A percentile compares a stretch with the other conserved stretches of the same genome.
Conservation (phyloP, 2,329 filamentous ascomycete genomes). For the Pseudocercospora cruenta region DNA sequence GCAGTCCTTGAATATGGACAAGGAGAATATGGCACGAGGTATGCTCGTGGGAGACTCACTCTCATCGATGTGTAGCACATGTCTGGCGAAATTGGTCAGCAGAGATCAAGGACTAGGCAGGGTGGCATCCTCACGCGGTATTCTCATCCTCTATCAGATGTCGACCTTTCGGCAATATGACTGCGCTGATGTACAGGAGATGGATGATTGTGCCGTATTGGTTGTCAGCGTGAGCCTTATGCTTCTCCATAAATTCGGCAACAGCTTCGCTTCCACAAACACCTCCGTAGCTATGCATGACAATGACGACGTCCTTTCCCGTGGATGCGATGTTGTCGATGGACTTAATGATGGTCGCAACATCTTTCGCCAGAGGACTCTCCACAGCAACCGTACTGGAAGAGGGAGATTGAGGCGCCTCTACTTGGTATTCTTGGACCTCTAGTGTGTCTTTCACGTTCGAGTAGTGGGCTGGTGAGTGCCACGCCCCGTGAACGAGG, state of each 20-base stretch:
- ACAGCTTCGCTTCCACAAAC: conserved; percentile 34
- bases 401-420: conserved; percentile 11
- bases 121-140: not conserved
- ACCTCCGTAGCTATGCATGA: conserved; percentile 41
- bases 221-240: not conserved
- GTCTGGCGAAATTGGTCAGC: not conserved
- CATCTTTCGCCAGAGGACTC: conserved; percentile 11
- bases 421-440: conserved; percentile 14
- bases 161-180: conserved; percentile 13
- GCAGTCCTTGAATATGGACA: not conserved
- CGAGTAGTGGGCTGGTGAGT: conserved; percentile 13
- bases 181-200: conserved; percentile 19
- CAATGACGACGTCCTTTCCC: conserved; percentile 32
- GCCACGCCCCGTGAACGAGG: conserved; percentile 20
- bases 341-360: conserved; percentile 8
- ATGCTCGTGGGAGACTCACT: not conserved
- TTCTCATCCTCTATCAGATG: not conserved
- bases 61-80: not conserved
- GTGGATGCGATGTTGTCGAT: conserved; percentile 27
- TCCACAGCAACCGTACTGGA: conserved; percentile 7
- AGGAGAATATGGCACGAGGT: not conserved
- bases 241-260: conserved; percentile 16
- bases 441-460: conserved; percentile 10
- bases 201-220: conserved; percentile 13
- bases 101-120: not conserved